Evolutionary conservation across 2,329 filamentous ascomycete species (phyloP).

Genomic region (Alternaria incomplexa): DNA sequence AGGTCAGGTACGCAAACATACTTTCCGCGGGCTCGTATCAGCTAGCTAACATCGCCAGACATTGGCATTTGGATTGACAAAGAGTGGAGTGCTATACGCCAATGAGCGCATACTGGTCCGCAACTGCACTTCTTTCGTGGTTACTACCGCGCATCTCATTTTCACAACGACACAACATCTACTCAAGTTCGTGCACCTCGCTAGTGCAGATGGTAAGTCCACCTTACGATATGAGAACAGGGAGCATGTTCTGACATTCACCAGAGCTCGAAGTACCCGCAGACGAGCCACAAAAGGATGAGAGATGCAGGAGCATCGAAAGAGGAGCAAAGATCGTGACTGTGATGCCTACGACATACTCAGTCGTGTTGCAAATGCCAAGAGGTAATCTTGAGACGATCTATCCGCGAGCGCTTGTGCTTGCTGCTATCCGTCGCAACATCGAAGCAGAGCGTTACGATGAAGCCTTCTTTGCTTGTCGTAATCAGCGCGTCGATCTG

Average conservation of each 20-base stretch:
- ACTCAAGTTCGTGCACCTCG: conserved; percentile 90
- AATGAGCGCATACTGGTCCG: conserved; percentile 76
- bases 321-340: conserved; percentile 86
- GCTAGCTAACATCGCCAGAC: conserved; percentile 40
- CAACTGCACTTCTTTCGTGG: conserved; percentile 89
- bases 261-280: conserved; percentile 79
- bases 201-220: conserved; percentile 64
- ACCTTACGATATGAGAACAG: too few species aligned
- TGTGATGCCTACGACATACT: conserved; percentile 86
- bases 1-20: conserved; percentile 27
- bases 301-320: conserved; percentile 90
- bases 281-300: conserved; percentile 90
- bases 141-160: conserved; percentile 82
- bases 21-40: conserved; percentile 1
- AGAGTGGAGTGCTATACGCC: conserved; percentile 78
- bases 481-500: conserved; percentile 94
- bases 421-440: conserved; percentile 83
- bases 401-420: conserved; percentile 87
- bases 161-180: conserved; percentile 93
- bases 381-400: conserved; percentile 95
- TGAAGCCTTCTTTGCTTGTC: conserved; percentile 83
- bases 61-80: conserved; percentile 70
- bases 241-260: conserved; percentile 2
- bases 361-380: conserved; percentile 90
- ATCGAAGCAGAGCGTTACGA: conserved; percentile 83